Evolutionary conservation across 1,139 yeast species (phyloP).

Genomic region (Pichia norvegensis): DNA sequence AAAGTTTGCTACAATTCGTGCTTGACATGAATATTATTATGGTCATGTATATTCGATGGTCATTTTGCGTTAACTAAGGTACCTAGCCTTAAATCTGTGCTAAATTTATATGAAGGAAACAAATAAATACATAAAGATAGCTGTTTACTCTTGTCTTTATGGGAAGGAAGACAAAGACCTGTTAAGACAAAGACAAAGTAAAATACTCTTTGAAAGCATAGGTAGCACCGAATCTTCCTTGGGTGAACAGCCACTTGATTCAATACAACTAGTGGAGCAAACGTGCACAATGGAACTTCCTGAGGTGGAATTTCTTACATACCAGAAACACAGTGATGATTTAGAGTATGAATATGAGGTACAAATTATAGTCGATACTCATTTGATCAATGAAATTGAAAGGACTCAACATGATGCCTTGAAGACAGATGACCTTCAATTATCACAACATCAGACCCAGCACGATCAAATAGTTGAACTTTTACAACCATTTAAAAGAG

Average conservation of each 20-base stretch:
- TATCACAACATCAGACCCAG: not conserved
- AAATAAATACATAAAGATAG: constrained; percentile 1
- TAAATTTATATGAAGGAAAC: not conserved
- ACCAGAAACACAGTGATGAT: constrained; percentile 3
- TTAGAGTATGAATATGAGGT: constrained; percentile 3
- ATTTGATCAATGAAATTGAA: constrained; percentile 4
- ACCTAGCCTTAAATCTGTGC: too few species aligned
- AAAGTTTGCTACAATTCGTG: too few species aligned
- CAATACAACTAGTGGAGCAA: constrained; percentile 6
- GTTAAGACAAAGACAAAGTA: constrained; percentile 1
- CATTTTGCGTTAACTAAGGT: too few species aligned
- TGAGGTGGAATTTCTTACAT: constrained; percentile 4
- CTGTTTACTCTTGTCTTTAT: constrained; percentile 7
- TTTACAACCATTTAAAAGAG: constrained; percentile 5
- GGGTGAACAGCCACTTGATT: constrained; percentile 3
- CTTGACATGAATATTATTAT: too few species aligned
- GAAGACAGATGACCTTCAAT: not conserved
- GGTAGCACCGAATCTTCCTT: not conserved
- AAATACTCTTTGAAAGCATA: constrained; percentile 1
- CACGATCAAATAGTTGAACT: constrained; percentile 5
- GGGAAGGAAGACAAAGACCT: constrained; percentile 4
- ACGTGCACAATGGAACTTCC: constrained; percentile 1
- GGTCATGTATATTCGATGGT: too few species aligned
- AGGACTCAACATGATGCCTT: too few species aligned
- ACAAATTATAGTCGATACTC: constrained; percentile 9